Base-by-base conservation (phyloP, 2,329 filamentous ascomycete genomes). In the Fonsecaea pedrosoi region DNA sequence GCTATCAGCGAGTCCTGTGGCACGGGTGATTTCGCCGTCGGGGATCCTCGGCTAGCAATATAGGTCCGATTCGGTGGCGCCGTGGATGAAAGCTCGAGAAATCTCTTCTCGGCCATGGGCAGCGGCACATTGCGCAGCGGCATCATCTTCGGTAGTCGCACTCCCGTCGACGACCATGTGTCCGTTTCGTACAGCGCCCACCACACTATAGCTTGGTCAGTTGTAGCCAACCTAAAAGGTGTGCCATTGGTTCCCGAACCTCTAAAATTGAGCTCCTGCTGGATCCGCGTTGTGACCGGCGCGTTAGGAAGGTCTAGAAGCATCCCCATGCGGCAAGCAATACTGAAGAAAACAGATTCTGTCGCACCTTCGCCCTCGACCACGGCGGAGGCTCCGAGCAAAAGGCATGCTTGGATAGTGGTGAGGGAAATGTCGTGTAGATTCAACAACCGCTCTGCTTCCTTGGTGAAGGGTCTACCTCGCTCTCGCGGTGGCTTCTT, bases 161-260 rank as follows among this genome's bases (percentile, higher is more conserved):
- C 18, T 21, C 45, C 45, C 4, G 45, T 50, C 18, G 45, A 50
- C 10, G 45, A 50, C 45, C 45, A 50, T 25, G 45, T 64, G 13
- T 74, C 66, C 12, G 74, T 70, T 1, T 68, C 54, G 8, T 70
- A 73, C 12, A 64, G 50, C 37, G 80, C 72, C 57, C 77, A 74
- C 9, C 76, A 73, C 10, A 77, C 77, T 9, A 79, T 67, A 6
- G 75, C 72, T 1, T 79, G 70, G 3, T 78, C 78, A 12, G 75
- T 74, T 25, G 77, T 77, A 10, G 74, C 78, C 79, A 78, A 81
- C n/a, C 77, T 73, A 60, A 80, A 78, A 53, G 79, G 77, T 78
- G 80, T 80, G 66, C 75, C 78, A 3, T 80, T 69, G 2, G 77
- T 74, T 78, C 78, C 80, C 77, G 77, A 80, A 7, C 75, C 75